A percentile compares a stretch with the other conserved stretches of the same genome.
Evolutionary conservation across 208 protist genomes (phyloP).

Genomic region (Vickermania spadyakhi): DNA sequence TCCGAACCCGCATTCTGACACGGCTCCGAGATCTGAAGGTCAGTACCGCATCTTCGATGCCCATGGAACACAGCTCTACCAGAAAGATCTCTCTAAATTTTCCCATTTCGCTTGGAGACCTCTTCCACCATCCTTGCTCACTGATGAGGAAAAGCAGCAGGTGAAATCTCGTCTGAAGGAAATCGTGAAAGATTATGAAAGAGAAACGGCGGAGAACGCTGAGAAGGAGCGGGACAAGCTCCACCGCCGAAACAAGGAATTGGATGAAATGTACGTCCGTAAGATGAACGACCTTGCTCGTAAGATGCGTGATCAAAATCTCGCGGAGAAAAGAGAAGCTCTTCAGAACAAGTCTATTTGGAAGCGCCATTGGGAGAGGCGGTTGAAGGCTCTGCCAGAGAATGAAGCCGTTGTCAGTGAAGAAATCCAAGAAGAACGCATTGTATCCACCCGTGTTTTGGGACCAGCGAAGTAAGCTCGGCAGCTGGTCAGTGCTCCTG

Average conservation of each 20-base stretch:
- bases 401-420: conserved; percentile 61
- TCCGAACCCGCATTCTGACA: conserved; percentile 34
- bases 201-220: conserved; percentile 23
- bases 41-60: conserved; percentile 84
- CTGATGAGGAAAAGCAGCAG: conserved; percentile 36
- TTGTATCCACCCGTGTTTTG: conserved; percentile 17
- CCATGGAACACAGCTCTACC: conserved; percentile 59
- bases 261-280: conserved; percentile 65
- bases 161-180: conserved; percentile 40
- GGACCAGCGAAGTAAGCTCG: conserved; percentile 9
- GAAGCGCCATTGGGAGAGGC: conserved; percentile 54
- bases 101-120: conserved; percentile 88
- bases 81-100: conserved; percentile 49
- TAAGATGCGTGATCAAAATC: conserved; percentile 32
- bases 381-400: conserved; percentile 54
- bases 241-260: conserved; percentile 31
- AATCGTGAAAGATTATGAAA: conserved; percentile 63
- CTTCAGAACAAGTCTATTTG: conserved; percentile 55
- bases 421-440: conserved; percentile 61
- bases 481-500: too few species aligned
- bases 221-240: conserved; percentile 30
- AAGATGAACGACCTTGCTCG: conserved; percentile 61
- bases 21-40: conserved; percentile 14
- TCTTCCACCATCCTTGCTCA: conserved; percentile 58
- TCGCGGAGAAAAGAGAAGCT: conserved; percentile 39